Percentiles rank a stretch among this genome's conserved stretches.
Evolutionary conservation across 805 yeast species (phyloP).

Genomic region (Naumovozyma baii): DNA sequence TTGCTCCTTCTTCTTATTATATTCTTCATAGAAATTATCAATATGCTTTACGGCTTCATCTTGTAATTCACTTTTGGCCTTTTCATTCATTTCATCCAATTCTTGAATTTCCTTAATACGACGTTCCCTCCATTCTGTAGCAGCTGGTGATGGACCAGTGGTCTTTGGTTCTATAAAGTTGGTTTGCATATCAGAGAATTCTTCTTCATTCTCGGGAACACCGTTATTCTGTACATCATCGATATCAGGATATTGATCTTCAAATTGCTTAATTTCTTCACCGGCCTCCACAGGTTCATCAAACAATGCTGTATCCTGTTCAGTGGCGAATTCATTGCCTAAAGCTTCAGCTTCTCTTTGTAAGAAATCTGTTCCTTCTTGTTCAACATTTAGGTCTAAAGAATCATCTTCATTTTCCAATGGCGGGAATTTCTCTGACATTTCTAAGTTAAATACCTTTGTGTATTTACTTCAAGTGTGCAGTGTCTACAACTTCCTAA

Average conservation of each 20-base stretch:
- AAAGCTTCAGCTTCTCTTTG: constrained; percentile 58
- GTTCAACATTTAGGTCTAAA: constrained; percentile 19
- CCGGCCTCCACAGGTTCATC: constrained; percentile 33
- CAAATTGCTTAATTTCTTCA: constrained; percentile 36
- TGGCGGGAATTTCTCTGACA: constrained; percentile 75
- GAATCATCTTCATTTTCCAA: constrained; percentile 38
- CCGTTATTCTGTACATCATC: constrained; percentile 4
- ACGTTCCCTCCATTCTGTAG: constrained; percentile 73
- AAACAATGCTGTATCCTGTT: constrained; percentile 43
- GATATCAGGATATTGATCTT: constrained; percentile 51
- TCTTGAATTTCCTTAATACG: constrained; percentile 68
- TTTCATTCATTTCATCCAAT: constrained; percentile 62
- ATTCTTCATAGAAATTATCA: constrained; percentile 87
- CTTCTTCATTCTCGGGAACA: constrained; percentile 38
- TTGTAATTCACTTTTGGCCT: constrained; percentile 56
- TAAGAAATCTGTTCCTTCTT: constrained; percentile 46
- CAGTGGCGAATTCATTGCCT: constrained; percentile 66
- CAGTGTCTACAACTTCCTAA: no score
- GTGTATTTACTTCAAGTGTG: no score
- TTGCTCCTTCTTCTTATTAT: constrained; percentile 72
- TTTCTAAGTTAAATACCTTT: no score
- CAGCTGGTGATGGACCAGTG: constrained; percentile 34
- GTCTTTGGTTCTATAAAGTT: constrained; percentile 15
- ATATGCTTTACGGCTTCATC: constrained; percentile 71
- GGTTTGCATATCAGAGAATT: constrained; percentile 26